phyloP scores from a whole-genome alignment of 1,284 basidiomycete genomes.

The Malassezia japonica region DNA sequence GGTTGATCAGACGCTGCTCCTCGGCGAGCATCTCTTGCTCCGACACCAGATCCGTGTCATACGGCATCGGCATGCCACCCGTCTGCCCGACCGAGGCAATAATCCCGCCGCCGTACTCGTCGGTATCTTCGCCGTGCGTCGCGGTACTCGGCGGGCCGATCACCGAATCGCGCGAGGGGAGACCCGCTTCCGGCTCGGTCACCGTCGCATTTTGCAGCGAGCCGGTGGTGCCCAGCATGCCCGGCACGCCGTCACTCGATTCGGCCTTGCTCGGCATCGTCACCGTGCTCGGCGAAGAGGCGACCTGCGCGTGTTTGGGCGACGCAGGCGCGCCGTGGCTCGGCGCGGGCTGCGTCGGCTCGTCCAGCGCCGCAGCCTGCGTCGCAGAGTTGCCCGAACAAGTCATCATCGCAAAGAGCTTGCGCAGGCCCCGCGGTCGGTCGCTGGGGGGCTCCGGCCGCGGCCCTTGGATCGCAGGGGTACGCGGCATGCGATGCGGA shows the following conservation, averaged over 20 bases:
- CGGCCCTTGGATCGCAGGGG: neutral
- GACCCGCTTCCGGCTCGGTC: neutral
- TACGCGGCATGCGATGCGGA: neutral
- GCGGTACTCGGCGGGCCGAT: constrained; percentile 2
- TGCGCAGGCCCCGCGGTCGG: neutral
- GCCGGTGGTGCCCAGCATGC: too few species aligned
- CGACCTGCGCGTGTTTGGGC: too few species aligned
- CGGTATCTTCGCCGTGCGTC: constrained; percentile 35
- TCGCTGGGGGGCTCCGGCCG: neutral
- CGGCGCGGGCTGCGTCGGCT: neutral
- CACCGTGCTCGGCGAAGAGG: neutral
- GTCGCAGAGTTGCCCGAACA: constrained; percentile 6
- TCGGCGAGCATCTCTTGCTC: constrained; percentile 60
- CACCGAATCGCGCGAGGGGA: neutral
- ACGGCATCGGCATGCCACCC: neutral
- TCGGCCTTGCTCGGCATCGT: neutral
- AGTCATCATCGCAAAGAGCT: constrained; percentile 9
- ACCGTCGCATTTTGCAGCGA: too few species aligned
- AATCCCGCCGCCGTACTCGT: constrained; percentile 51
- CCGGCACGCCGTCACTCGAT: neutral
- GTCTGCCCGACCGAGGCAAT: constrained; percentile 22
- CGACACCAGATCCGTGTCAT: constrained; percentile 32
- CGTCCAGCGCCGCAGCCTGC: neutral
- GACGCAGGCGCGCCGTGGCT: too few species aligned
- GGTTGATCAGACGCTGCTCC: constrained; percentile 66